Evolutionary conservation across 495 filamentous ascomycete species (phyloP).

Genomic region (Zalerion maritima): DNA sequence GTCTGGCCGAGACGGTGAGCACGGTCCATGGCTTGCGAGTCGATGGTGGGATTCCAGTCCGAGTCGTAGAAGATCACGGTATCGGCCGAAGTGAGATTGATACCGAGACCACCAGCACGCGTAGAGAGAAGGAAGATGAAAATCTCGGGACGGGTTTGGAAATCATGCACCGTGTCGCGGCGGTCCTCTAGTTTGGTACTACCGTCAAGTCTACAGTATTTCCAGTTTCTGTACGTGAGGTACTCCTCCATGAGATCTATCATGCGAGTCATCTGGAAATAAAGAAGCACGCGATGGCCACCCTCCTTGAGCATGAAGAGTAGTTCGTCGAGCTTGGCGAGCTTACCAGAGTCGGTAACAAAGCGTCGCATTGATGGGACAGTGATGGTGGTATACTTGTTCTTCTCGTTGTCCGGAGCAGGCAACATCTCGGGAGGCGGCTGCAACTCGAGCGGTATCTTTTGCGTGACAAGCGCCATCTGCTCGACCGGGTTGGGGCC

Average conservation of each 20-base stretch:
- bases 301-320: conserved; percentile 78
- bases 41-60: conserved; percentile 98
- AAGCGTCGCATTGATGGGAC: conserved; percentile 98
- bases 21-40: conserved; percentile 97
- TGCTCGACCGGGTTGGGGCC: conserved; percentile 53
- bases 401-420: conserved; percentile 59
- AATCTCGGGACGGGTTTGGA: conserved; percentile 82
- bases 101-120: conserved; percentile 91
- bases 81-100: conserved; percentile 83
- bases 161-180: conserved; percentile 90
- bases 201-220: conserved; percentile 91
- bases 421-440: conserved; percentile 55
- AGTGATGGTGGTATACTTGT: conserved; percentile 73
- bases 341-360: conserved; percentile 92
- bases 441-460: conserved; percentile 48
- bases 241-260: conserved; percentile 99
- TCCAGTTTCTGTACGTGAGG: conserved; percentile 95
- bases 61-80: conserved; percentile 99
- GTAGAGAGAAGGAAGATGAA: conserved; percentile 95
- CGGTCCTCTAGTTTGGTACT: conserved; percentile 97
- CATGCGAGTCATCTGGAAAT: conserved; percentile 99
- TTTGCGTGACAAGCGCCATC: conserved; percentile 52
- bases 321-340: conserved; percentile 80
- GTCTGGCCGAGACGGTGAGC: conserved; percentile 97
- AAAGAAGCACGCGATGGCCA: conserved; percentile 90